Conservation (phyloP, 2,329 filamentous ascomycete species). For the Xylogone sp. region DNA sequence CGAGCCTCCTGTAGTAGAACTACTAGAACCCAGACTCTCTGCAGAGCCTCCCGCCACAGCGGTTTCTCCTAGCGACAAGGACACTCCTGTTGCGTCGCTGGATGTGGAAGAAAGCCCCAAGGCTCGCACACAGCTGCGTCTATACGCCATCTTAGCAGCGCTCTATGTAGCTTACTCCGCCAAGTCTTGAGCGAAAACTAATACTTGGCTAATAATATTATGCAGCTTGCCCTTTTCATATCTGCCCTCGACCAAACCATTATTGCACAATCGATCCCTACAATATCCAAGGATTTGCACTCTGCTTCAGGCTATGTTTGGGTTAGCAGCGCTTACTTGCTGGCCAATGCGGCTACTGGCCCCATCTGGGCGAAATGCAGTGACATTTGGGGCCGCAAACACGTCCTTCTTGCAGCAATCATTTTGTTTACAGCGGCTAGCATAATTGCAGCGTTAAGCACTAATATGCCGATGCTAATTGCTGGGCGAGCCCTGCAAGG, state of each 20-base stretch:
- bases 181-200: background rate
- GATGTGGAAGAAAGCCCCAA: conserved; percentile 13
- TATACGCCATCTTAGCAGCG: conserved; percentile 17
- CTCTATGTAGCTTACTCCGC: conserved; percentile 17
- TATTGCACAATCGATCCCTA: conserved; percentile 34
- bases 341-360: conserved; percentile 49
- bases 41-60: background rate
- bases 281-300: conserved; percentile 33
- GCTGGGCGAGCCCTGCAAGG: conserved; percentile 60
- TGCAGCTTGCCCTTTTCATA: conserved; percentile 10
- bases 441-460: conserved; percentile 53
- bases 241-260: conserved; percentile 31
- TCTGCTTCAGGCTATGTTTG: conserved; percentile 45
- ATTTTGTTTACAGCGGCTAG: conserved; percentile 59
- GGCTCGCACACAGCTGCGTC: conserved; percentile 21
- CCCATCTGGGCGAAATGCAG: conserved; percentile 52
- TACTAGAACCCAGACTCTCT: background rate
- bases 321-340: conserved; percentile 46
- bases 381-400: conserved; percentile 66
- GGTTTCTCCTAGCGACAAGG: conserved; percentile 1
- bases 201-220: background rate
- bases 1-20: background rate
- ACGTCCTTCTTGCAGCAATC: conserved; percentile 56
- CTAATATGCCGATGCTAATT: conserved; percentile 59
- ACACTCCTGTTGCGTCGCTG: conserved; percentile 9